Base-by-base conservation (phyloP, 805 yeast genomes). In the Pichia eremophila region DNA sequence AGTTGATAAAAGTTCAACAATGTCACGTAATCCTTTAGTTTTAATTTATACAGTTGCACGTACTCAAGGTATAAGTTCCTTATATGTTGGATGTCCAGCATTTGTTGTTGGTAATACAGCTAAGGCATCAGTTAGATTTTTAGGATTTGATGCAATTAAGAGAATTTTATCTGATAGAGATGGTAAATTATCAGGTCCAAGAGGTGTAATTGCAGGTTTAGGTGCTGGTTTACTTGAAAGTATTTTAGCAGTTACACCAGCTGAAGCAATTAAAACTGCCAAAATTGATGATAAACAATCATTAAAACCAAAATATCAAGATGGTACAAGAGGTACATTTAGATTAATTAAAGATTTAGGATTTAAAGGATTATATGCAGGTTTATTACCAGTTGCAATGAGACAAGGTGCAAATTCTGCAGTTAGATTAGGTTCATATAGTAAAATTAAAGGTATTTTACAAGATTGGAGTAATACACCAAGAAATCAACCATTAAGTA, bases 381-480 rank as follows among this genome's bases (percentile, higher is more conserved):
- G 96, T 31, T 73, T 91, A 8, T 68, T 90, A 8, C 98, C 99
- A 0, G 98, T 91, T 7, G 86, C 97, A 0, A 68, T 90, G 73
- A 80, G 99, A 61, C 99, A 91, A 65, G 98, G 96, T 10, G 82
- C 98, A 3, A 91, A 91, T 66, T 93, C 87, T 55, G 95, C 95
- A 4, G 98, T 93, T 15, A 77, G 99, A 57, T 72, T 91, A 54
- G 98, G 98, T 3, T 83, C 95, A 39, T 91, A 91, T 68, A 89
- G 88, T 62, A 79, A 90, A 55, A 83, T 91, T 68, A 90, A 91
- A 64, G 74, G 85, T 7, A 65, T 81, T 61, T 71, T 88, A 43
- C 96, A 88, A 64, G 80, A 78, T 55, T 78, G 81, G 39, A 74
- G 82, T 40, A 75, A 78, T 46, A 66, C 83, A 2, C 81, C 80